A percentile compares a stretch with the other conserved stretches of the same genome.
Conservation (phyloP, 331 rosid species). For the Acacia pycnantha region DNA sequence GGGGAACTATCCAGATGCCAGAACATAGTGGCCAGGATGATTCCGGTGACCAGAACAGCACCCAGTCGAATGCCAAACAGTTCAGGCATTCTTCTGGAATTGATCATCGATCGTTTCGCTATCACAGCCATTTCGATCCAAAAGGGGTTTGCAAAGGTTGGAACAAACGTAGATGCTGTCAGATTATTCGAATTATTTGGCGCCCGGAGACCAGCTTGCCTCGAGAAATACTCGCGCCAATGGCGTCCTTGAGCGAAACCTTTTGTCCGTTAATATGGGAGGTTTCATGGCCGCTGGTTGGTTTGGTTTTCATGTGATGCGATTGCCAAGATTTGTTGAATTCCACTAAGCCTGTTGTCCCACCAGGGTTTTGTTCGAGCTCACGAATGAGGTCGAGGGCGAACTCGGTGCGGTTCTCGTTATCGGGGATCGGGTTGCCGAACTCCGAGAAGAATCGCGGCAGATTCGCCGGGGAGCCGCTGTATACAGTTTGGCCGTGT, state of each 20-base stretch:
- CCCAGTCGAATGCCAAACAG: slow-evolving; percentile 76
- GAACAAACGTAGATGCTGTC: slow-evolving; percentile 39
- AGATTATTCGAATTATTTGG: slow-evolving; percentile 35
- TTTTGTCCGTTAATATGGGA: background rate
- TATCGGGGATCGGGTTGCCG: slow-evolving; percentile 77
- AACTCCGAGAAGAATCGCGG: slow-evolving; percentile 59
- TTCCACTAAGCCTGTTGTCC: slow-evolving; percentile 63
- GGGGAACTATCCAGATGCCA: slow-evolving; percentile 73
- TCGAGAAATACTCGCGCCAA: slow-evolving; percentile 67
- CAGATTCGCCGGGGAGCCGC: slow-evolving; percentile 59
- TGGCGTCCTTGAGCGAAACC: slow-evolving; percentile 69
- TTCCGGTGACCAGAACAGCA: slow-evolving; percentile 72
- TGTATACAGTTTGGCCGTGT: slow-evolving; percentile 74
- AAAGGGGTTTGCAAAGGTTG: slow-evolving; percentile 70
- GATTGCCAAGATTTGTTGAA: slow-evolving; percentile 75
- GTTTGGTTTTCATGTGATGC: background rate
- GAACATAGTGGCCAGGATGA: slow-evolving; percentile 75
- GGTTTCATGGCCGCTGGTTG: background rate
- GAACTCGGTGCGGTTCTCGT: slow-evolving; percentile 78
- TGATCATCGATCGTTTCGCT: slow-evolving; percentile 57
- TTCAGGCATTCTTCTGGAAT: slow-evolving; percentile 81
- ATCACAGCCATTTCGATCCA: slow-evolving; percentile 77
- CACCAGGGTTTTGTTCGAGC: slow-evolving; percentile 63
- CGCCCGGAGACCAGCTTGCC: slow-evolving; percentile 79
- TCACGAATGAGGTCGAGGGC: slow-evolving; percentile 81